Base-by-base conservation (phyloP, 441 rosid species). In the Hypseocharis bilobata region DNA sequence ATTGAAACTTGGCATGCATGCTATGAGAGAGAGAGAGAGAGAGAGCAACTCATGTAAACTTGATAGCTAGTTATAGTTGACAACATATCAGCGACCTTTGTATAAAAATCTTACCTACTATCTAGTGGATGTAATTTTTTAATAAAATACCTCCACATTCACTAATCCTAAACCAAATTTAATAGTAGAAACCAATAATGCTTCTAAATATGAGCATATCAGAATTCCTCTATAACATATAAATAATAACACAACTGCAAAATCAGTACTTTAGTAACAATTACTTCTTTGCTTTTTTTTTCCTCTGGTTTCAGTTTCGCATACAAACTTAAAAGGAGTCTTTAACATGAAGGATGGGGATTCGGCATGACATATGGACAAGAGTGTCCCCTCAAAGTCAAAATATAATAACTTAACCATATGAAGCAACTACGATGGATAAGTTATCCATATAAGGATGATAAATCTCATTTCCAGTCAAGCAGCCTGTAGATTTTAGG, bases 1-100 rank as follows among this genome's bases (percentile, higher is more conserved):
- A n/a, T n/a, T n/a, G n/a, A n/a, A n/a, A n/a, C n/a, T n/a, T n/a
- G 16, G 26, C 3, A 57, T 60, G 67, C 36, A 63, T 45, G 57
- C 25, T 1, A 38, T 49, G 49, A 19, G 19, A 14, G 13, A 27
- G 22, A 30, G 63, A 13, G 29, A 56, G 61, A 22, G 8, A 13
- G 29, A 56, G 61, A 22, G 8, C 5, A 54, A 56, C 26, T 57
- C 20, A 28, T 4, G n/a, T n/a, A n/a, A n/a, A n/a, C n/a, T n/a
- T n/a, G n/a, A n/a, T n/a, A n/a, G n/a, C n/a, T n/a, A n/a, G n/a
- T n/a, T n/a, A n/a, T n/a, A n/a, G n/a, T n/a, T n/a, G n/a, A n/a
- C n/a, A n/a, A n/a, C n/a, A n/a, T n/a, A n/a, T n/a, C n/a, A n/a
- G n/a, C n/a, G n/a, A n/a, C n/a, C n/a, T n/a, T n/a, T n/a, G n/a